Evolutionary conservation across 768 basidiomycete species (phyloP), one percentile per base, ranked within the genome.

Genomic region (Termitomyces sp.): DNA sequence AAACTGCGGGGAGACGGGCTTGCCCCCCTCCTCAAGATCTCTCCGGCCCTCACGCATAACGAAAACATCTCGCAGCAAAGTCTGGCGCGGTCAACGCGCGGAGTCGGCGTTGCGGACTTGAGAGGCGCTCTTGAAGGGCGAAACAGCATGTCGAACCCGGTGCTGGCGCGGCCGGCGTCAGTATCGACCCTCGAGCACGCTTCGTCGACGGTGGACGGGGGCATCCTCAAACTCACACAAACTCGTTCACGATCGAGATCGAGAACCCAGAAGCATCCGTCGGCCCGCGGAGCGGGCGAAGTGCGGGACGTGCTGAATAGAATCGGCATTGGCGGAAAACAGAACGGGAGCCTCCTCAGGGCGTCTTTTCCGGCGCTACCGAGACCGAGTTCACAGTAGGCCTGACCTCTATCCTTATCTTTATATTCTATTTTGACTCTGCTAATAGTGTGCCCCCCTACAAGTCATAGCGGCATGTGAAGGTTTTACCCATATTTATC

Each of bases 61-160:
- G 90, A 94, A 65, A 96, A 96, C 69, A 77, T 92, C 34, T 96
- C 94, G 6, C 77, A 93, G 56, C 90, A 91, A 68, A 93, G 91
- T 66, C 73, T 96, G 56, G 82, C 88, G 20, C 82, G 90, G 56
- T 89, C 90, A 4, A 83, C 83, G 3, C 81, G 88, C 58, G 87
- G 88, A 0, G 85, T 96, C 16, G 94, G 94, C 24, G 93, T 96
- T 24, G 86, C 84, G 1, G 93, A 95, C 67, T 78, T 97, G 33
- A 80, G 93, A 54, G 93, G 94, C 63, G 94, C 94, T 4, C 74
- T 97, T 4, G 91, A 93, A 73, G 92, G 92, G 22, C 84, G 91
- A 41, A 85, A 82, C 63, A 90, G 88, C 66, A 83, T 89, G 81
- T 92, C 91, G 16, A 92, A 90, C 67, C 81, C 88, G 37, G 82